Percentiles rank a stretch among this genome's conserved stretches.
phyloP scores from a whole-genome alignment of 2,329 filamentous ascomycete genomes.

The Apiospora aurea region DNA sequence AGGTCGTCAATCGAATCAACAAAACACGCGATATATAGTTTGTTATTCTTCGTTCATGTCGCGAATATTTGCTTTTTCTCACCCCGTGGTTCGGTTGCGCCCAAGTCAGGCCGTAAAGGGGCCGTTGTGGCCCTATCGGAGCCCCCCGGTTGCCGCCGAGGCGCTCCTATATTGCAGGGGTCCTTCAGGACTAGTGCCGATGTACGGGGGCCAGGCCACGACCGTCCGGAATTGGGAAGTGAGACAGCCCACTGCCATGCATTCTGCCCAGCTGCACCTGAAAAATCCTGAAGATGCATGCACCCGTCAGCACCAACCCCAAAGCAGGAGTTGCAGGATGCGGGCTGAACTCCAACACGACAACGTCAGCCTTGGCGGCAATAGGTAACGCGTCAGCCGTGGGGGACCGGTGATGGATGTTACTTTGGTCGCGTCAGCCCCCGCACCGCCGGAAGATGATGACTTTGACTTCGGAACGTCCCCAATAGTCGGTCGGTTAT shows the following conservation, averaged over 20 bases:
- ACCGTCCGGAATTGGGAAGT: neutral
- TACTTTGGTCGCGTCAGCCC: neutral
- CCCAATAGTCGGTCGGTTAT: neutral
- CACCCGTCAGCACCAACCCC: neutral
- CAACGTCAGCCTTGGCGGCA: neutral
- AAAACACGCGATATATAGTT: neutral
- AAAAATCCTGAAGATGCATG: neutral
- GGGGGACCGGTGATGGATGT: neutral
- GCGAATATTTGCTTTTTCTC: neutral
- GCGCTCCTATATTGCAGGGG: neutral
- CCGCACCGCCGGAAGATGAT: neutral
- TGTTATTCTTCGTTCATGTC: neutral
- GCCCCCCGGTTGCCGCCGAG: neutral
- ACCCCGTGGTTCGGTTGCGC: neutral
- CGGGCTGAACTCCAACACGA: neutral
- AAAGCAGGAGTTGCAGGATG: neutral
- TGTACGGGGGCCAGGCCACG: neutral
- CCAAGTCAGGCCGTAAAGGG: neutral
- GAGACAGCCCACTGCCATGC: neutral
- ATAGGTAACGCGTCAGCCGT: neutral
- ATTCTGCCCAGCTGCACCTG: neutral
- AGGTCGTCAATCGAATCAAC: neutral
- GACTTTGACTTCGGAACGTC: neutral
- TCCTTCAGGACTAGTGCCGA: neutral
- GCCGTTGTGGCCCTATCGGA: neutral